Base-by-base conservation (phyloP, 2,329 filamentous ascomycete species). In the Colletotrichum eleusines region DNA sequence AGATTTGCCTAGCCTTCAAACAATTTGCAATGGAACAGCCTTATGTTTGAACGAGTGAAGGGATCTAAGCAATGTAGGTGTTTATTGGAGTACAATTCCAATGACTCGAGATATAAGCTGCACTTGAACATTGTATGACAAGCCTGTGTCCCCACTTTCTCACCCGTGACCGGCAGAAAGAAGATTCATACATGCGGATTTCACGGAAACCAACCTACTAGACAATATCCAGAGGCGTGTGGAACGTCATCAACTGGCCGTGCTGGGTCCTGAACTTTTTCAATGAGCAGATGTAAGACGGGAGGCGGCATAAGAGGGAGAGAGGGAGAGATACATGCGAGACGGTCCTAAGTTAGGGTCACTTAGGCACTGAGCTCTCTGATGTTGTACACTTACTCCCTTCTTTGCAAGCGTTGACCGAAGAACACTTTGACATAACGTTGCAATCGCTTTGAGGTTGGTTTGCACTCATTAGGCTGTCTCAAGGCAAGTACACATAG, bases 391-490 rank as follows among this genome's bases (percentile, higher is more conserved):
- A 9, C 18, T 16, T 16, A 28, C 23, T 6, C n/a, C 28, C 28
- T 14, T 38, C 35, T 48, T 16, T 8, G 58, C 28, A 44, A 50
- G 31, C 16, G 16, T 23, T 6, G 5, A 18, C 51, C 35, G 68
- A 26, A n/a, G 18, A 59, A 4, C 53, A 46, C 42, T 66, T 71
- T n/a, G 20, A 65, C 69, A 69, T 44, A 53, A 69, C 69, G 44
- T 44, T 58, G 53, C 69, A 71, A 69, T 71, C 51, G 55, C 4
- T 61, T 66, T 12, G 26, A 26, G 23, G 48, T 51, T 12, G 57
- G 57, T 51, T 62, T 14, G 28, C 20, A 40, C 26, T 23, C n/a
- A 14, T 28, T 51, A 35, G 6, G 16, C 42, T 35, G 28, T 42
- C 20, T 48, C 20, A 33, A 42, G 48, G 20, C 2, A 20, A 14